phyloP scores from a whole-genome alignment of 179 eudicot genomes.

The Nepenthes alata region DNA sequence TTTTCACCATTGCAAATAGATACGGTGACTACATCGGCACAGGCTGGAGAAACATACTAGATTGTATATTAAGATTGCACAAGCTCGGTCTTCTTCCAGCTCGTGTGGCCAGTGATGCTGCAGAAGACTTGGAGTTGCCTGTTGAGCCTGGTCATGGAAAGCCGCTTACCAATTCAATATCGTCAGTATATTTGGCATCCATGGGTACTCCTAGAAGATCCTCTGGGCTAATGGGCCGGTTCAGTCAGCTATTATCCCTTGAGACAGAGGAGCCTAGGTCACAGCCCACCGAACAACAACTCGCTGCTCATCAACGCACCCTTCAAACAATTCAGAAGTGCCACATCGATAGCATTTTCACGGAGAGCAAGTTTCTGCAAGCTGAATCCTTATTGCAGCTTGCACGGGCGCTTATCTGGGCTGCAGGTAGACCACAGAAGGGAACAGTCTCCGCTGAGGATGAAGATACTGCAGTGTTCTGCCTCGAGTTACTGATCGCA shows the following conservation, averaged over 20 bases:
- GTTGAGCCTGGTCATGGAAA: slow-evolving; percentile 48
- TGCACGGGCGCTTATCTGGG: slow-evolving; percentile 65
- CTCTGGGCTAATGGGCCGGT: slow-evolving; percentile 69
- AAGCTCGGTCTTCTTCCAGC: slow-evolving; percentile 73
- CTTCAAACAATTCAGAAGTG: slow-evolving; percentile 69
- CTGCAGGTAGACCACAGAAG: slow-evolving; percentile 62
- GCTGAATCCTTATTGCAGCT: slow-evolving; percentile 70
- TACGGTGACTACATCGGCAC: slow-evolving; percentile 59
- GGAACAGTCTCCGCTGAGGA: slow-evolving; percentile 61
- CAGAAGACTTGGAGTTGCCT: slow-evolving; percentile 51
- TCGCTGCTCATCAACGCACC: slow-evolving; percentile 67
- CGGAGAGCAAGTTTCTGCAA: slow-evolving; percentile 79
- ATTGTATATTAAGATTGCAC: slow-evolving; percentile 58
- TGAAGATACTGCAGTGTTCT: slow-evolving; percentile 76
- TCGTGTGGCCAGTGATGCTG: slow-evolving; percentile 65
- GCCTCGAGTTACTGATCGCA: slow-evolving; percentile 71
- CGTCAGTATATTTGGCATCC: slow-evolving; percentile 47
- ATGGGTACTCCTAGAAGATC: slow-evolving; percentile 59
- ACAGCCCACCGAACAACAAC: slow-evolving; percentile 67
- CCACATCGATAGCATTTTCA: slow-evolving; percentile 62
- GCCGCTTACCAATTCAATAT: slow-evolving; percentile 40
- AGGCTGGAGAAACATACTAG: slow-evolving; percentile 67
- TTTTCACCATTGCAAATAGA: slow-evolving; percentile 59
- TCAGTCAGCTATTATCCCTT: slow-evolving; percentile 56
- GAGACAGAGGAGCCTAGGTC: slow-evolving; percentile 69